Percentiles rank a stretch among this genome's conserved stretches.
Conservation (phyloP, 1,284 basidiomycete genomes). For the Mycena sp. region DNA sequence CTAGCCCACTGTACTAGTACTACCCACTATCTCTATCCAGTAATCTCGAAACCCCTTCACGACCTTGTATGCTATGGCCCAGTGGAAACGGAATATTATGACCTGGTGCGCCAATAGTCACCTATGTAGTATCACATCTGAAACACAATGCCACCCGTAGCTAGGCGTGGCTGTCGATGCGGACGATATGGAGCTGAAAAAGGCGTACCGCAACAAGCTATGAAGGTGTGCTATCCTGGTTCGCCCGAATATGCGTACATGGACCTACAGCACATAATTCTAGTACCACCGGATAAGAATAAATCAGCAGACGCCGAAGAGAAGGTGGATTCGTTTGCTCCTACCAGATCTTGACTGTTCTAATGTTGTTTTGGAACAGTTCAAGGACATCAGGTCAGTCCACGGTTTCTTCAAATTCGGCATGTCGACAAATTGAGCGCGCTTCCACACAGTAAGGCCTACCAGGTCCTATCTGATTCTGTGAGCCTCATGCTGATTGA, state of each 20-base stretch:
- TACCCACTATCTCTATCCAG: not conserved
- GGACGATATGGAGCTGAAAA: conserved; percentile 87
- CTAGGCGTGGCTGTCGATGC: conserved; percentile 57
- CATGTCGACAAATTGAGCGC: not conserved
- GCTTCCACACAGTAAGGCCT: conserved; percentile 76
- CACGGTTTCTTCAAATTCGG: not conserved
- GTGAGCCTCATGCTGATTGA: conserved; percentile 54
- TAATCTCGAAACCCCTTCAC: not conserved
- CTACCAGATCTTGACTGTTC: not conserved
- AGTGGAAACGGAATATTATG: conserved; percentile 74
- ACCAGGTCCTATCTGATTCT: conserved; percentile 87
- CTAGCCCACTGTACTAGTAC: not conserved
- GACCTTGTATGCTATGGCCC: conserved; percentile 55
- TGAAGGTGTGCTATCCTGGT: conserved; percentile 68
- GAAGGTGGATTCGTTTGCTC: conserved; percentile 46
- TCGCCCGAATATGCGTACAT: not conserved
- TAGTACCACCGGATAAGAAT: conserved; percentile 97
- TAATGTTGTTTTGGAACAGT: conserved; percentile 43
- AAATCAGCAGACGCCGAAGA: conserved; percentile 87
- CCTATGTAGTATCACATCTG: not conserved
- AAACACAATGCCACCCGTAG: conserved; percentile 38
- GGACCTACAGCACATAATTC: conserved; percentile 6
- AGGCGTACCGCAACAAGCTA: conserved; percentile 94
- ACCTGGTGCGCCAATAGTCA: conserved; percentile 55
- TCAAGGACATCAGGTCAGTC: conserved; percentile 90